Evolutionary conservation across 2,329 filamentous ascomycete genomes (phyloP).

Genomic region (Fusarium dlaminii): DNA sequence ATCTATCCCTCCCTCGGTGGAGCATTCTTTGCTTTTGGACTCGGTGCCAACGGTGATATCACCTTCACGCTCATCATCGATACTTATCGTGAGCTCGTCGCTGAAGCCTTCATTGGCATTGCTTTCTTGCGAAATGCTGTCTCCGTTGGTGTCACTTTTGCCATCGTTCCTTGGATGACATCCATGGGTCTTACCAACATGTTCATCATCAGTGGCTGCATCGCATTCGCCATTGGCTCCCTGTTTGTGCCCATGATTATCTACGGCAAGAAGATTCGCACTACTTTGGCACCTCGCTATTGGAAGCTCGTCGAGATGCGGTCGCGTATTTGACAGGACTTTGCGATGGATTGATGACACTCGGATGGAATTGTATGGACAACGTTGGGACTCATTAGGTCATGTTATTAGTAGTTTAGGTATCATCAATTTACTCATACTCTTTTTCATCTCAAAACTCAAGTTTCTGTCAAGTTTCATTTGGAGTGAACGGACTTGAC

Average conservation of each 20-base stretch:
- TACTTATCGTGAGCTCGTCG: constrained; percentile 45
- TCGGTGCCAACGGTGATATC: constrained; percentile 51
- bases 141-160: constrained; percentile 44
- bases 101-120: constrained; percentile 45
- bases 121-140: constrained; percentile 47
- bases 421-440: background rate
- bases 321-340: constrained; percentile 14
- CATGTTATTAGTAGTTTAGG: background rate
- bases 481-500: background rate
- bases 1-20: constrained; percentile 51
- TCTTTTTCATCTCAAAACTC: background rate
- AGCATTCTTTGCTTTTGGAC: constrained; percentile 50
- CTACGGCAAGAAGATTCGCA: constrained; percentile 46
- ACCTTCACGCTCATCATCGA: constrained; percentile 50
- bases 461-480: background rate
- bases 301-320: constrained; percentile 35
- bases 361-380: background rate
- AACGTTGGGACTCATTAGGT: too few species aligned
- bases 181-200: constrained; percentile 45
- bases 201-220: constrained; percentile 39
- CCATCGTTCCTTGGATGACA: constrained; percentile 45
- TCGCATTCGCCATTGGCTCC: constrained; percentile 38
- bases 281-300: constrained; percentile 34
- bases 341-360: background rate
- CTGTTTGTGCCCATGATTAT: constrained; percentile 45